Conservation (phyloP, 1,284 basidiomycete genomes). For the Sporisorium exsertum region DNA sequence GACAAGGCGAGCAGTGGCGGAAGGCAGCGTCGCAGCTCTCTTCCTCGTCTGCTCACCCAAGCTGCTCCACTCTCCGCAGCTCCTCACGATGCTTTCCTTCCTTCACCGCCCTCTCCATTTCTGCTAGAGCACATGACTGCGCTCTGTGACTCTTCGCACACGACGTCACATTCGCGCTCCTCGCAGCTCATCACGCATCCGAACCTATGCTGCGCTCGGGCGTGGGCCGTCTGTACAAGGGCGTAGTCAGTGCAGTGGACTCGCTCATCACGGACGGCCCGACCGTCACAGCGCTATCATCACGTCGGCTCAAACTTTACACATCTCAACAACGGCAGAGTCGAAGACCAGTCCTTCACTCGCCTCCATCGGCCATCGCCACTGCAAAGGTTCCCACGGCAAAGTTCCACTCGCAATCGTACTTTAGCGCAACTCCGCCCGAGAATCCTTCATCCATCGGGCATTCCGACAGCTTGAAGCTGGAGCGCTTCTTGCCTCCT, state of each 20-base stretch:
- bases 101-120: background rate
- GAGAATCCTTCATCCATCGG: background rate
- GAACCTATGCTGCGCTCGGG: slow-evolving; percentile 41
- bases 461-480: background rate
- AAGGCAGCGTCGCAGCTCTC: background rate
- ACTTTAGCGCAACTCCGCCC: slow-evolving; percentile 32
- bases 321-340: background rate
- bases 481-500: slow-evolving; percentile 37
- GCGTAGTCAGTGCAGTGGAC: slow-evolving; percentile 25
- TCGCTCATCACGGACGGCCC: slow-evolving; percentile 1
- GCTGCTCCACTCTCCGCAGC: background rate
- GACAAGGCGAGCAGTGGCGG: background rate
- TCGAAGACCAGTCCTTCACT: background rate
- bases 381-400: background rate
- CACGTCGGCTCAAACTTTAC: background rate
- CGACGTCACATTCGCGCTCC: slow-evolving; percentile 11
- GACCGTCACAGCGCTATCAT: background rate
- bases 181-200: slow-evolving; percentile 14
- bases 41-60: background rate
- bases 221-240: slow-evolving; percentile 23
- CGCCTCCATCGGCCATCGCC: background rate
- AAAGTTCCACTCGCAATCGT: slow-evolving; percentile 21
- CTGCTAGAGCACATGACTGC: slow-evolving; percentile 2
- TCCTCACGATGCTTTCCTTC: slow-evolving; percentile 17
- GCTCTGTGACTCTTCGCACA: background rate